Evolutionary conservation across 2,329 filamentous ascomycete species (phyloP).

Genomic region (Fusarium luffae): DNA sequence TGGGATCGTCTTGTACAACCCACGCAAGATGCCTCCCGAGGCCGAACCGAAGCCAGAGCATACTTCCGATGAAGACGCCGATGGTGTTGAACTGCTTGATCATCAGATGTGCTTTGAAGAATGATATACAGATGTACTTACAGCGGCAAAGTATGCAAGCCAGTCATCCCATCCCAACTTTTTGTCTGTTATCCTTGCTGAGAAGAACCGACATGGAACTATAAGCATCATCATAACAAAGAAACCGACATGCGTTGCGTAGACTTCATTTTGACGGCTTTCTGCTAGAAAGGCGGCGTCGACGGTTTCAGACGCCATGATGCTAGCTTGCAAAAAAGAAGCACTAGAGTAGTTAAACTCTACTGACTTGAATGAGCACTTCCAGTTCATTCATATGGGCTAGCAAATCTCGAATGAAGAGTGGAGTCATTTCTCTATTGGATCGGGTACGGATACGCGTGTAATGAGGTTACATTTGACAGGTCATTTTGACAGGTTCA

Average conservation of each 20-base stretch:
- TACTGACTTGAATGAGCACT: neutral
- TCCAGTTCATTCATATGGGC: neutral
- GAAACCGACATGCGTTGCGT: neutral
- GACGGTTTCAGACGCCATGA: neutral
- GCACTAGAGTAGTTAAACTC: accelerated
- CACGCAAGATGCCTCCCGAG: neutral
- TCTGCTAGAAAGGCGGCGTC: neutral
- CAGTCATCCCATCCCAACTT: neutral
- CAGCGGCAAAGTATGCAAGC: slow-evolving; percentile 5
- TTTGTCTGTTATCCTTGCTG: neutral
- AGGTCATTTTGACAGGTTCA: neutral
- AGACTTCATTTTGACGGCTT: neutral
- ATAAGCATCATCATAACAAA: neutral
- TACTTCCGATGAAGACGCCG: neutral
- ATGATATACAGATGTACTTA: accelerated
- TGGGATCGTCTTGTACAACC: neutral
- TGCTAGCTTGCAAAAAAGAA: neutral
- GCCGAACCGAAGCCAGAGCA: neutral
- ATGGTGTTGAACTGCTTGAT: neutral
- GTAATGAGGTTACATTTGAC: too few relatives aligned
- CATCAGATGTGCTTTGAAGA: accelerated
- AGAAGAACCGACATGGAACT: neutral
- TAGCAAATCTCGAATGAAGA: neutral
- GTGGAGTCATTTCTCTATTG: neutral
- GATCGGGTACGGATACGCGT: too few relatives aligned